Conservation (phyloP, 139 green algal genomes). For the Chlamydomonas asymmetrica region DNA sequence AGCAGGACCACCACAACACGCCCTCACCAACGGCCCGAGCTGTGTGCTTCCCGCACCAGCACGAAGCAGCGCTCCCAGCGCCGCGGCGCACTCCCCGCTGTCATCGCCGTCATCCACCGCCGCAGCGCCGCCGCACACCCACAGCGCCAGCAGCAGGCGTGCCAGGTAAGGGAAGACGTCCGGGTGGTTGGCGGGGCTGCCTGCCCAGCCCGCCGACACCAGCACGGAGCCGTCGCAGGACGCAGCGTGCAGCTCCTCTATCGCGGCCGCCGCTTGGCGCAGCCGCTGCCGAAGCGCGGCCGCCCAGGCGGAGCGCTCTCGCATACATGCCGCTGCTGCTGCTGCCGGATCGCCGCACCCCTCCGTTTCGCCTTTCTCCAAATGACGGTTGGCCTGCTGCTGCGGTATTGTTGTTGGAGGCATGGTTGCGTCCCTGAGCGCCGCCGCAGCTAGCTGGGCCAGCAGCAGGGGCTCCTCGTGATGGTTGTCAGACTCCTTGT, state of each 20-base stretch:
- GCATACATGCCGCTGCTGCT: constrained; percentile 8
- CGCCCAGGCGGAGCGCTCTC: no score
- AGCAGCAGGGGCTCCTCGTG: constrained; percentile 78
- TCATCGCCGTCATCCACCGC: no score
- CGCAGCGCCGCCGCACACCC: no score
- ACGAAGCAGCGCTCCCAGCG: no score
- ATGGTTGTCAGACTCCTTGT: constrained; percentile 85
- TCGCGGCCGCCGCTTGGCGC: not conserved
- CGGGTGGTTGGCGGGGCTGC: constrained; percentile 34
- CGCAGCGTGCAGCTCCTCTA: not conserved
- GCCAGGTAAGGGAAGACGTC: constrained; percentile 48
- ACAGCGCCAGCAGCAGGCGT: constrained; percentile 43
- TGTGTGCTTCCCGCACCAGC: no score
- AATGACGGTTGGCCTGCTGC: not conserved
- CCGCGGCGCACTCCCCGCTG: no score
- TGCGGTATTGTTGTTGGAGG: not conserved
- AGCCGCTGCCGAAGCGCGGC: no score
- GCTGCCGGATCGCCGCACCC: no score
- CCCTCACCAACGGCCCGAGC: no score
- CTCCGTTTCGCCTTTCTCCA: not conserved
- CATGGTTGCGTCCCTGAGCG: constrained; percentile 9
- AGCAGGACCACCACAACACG: no score
- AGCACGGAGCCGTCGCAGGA: not conserved
- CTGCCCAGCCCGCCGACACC: constrained; percentile 6
- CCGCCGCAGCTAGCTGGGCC: constrained; percentile 60